phyloP scores from a whole-genome alignment of 2,329 filamentous ascomycete genomes.

The Chalaropsis thielavioides region DNA sequence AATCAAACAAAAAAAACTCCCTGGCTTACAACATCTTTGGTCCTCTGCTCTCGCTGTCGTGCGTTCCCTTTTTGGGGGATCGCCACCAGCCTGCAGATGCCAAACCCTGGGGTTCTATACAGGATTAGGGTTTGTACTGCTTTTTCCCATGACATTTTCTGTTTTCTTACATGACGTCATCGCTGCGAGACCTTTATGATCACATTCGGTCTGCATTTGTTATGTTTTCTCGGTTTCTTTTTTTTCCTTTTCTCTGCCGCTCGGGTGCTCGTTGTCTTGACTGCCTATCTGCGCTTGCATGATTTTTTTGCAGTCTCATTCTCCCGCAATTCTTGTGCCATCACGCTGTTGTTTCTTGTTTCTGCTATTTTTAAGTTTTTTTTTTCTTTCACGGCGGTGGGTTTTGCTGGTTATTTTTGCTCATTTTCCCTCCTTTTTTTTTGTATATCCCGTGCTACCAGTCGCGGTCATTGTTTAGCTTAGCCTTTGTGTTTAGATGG shows the following conservation, averaged over 20 bases:
- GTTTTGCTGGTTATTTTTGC: slow-evolving; percentile 5
- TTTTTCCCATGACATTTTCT: neutral
- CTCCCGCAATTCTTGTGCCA: neutral
- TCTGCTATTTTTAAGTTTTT: neutral
- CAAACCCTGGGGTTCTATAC: neutral
- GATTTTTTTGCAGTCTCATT: neutral
- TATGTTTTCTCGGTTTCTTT: neutral
- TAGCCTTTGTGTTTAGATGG: neutral
- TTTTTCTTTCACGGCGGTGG: neutral
- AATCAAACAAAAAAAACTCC: neutral
- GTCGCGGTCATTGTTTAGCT: slow-evolving; percentile 2
- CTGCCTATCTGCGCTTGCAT: neutral
- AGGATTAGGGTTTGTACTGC: neutral
- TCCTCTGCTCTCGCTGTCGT: neutral
- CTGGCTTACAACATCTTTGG: neutral
- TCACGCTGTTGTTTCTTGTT: neutral
- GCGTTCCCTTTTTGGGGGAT: neutral
- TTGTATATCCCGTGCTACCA: neutral
- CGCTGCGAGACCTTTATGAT: neutral
- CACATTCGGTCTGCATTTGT: neutral
- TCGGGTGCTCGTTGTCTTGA: neutral
- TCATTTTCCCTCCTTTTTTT: neutral
- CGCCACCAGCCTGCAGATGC: neutral
- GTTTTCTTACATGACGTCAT: slow-evolving; percentile 9
- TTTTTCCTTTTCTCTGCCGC: neutral